Percentiles rank a stretch among this genome's conserved stretches.
These are phyloP conservation scores for Heliamphora exappendiculata DNA, from an alignment of 148 eudicot species.

Conservation along the genomic window DNA sequence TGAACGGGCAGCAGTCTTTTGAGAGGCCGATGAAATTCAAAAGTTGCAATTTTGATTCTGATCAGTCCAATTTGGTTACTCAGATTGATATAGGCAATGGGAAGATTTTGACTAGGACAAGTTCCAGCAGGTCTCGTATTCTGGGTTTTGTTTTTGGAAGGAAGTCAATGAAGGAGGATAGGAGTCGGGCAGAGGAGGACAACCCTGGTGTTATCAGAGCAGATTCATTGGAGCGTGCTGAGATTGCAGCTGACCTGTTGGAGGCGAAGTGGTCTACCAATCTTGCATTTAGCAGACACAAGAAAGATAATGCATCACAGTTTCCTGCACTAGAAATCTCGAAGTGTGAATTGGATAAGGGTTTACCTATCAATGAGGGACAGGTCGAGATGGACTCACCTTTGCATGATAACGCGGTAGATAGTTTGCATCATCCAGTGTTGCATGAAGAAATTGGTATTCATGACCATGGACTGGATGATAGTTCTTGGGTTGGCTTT, in stretches of 20 bases:
- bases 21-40: conserved; percentile 38
- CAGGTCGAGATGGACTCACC: background rate
- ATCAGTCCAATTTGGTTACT: conserved; percentile 24
- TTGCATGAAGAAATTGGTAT: conserved; percentile 6
- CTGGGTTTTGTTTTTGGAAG: conserved; percentile 69
- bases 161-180: conserved; percentile 38
- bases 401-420: background rate
- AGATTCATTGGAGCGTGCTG: conserved; percentile 65
- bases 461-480: background rate
- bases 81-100: conserved; percentile 34
- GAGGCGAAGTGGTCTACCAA: conserved; percentile 89
- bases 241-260: conserved; percentile 90
- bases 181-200: conserved; percentile 21
- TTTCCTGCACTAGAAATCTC: conserved; percentile 18
- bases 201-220: conserved; percentile 26
- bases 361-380: background rate
- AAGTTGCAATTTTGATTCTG: conserved; percentile 33
- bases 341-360: conserved; percentile 13
- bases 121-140: conserved; percentile 38
- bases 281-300: conserved; percentile 33
- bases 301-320: conserved; percentile 13
- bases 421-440: conserved; percentile 3
- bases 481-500: conserved; percentile 14
- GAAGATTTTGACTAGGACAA: conserved; percentile 24
- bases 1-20: conserved; percentile 30